phyloP scores from a whole-genome alignment of 129 eudicot genomes.

The Sambucus nigra region DNA sequence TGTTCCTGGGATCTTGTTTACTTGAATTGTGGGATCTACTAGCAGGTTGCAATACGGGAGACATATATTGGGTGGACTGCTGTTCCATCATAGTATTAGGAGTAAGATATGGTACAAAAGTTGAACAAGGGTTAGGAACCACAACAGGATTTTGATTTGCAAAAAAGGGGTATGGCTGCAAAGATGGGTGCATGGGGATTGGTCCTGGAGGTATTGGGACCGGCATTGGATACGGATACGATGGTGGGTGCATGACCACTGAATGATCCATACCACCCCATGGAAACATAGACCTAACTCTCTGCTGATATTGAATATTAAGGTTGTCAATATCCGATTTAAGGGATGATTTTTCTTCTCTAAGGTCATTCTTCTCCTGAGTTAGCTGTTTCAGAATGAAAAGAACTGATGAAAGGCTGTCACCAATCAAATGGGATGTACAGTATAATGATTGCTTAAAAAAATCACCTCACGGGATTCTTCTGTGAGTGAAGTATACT shows the following conservation, averaged over 20 bases:
- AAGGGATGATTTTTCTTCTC: slow-evolving; percentile 81
- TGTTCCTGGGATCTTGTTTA: slow-evolving; percentile 50
- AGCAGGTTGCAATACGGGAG: slow-evolving; percentile 46
- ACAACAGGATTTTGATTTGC: slow-evolving; percentile 66
- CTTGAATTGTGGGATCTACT: slow-evolving; percentile 44
- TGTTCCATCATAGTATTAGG: slow-evolving; percentile 45
- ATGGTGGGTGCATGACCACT: slow-evolving; percentile 73
- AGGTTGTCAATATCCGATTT: slow-evolving; percentile 81
- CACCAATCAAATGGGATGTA: neutral
- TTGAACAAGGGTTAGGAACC: slow-evolving; percentile 57
- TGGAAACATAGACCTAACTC: slow-evolving; percentile 64
- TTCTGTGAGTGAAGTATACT: slow-evolving; percentile 61
- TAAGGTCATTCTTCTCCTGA: slow-evolving; percentile 85
- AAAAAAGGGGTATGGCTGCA: slow-evolving; percentile 75
- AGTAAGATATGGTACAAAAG: slow-evolving; percentile 52
- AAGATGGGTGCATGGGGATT: slow-evolving; percentile 75
- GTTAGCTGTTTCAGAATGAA: slow-evolving; percentile 46
- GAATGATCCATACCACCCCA: slow-evolving; percentile 88
- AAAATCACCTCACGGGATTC: slow-evolving; percentile 81
- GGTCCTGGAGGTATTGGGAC: slow-evolving; percentile 64
- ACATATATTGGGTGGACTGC: slow-evolving; percentile 44
- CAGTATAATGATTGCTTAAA: neutral
- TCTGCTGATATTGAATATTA: slow-evolving; percentile 67
- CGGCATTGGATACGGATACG: slow-evolving; percentile 79
- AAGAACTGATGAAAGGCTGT: neutral